Base-by-base conservation (phyloP, 192 early-diverging fungal species). In the Haplosporangium gracile region DNA sequence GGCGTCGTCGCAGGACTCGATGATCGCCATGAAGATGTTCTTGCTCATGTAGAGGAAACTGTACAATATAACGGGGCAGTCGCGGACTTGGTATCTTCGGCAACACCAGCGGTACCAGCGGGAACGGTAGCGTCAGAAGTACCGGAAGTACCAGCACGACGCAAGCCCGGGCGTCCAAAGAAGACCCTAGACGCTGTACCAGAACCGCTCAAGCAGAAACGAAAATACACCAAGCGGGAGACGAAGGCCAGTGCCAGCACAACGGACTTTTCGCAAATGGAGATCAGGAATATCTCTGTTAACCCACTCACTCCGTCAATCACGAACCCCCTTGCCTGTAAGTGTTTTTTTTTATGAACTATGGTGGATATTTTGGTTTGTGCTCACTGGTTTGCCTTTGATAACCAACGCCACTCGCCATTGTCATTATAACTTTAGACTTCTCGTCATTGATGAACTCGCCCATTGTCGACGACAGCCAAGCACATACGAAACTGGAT, bases 251-350 rank as follows among this genome's bases (percentile, higher is more conserved):
- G 55, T 18, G 2, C 71, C 18, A 32, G 43, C 7, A 22, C 70
- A 7, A 40, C 29, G 4, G 69, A 76, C 16, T 71, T 82, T 29
- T 63, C 76, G 5, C 43, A 74, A 26, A 39, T 86, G 1, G 74
- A 86, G 53, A 81, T 86, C 70, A 76, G 84, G 26, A 86, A 86
- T 38, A 86, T 86, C 8, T 86, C 84, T 9, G 34, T 81, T 15
- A 81, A 86, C 34, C 84, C 84, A 8, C 22, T 80, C 3, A 57
- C 77, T 0, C 78, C 79, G 2, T 65, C 69, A 13, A 77, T 75
- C 11, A 34, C 70, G 20, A 51, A 72, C 26, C 75, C 84, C 29
- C 1, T 55, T 20, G 51, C 60, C 5, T 77, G 78, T 85, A 79
- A 72, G 78, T 39, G 32, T 32, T 60, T 22, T 38, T 38, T 38